phyloP scores from a whole-genome alignment of 805 yeast species.

The Aciculoconidium aculeatum region DNA sequence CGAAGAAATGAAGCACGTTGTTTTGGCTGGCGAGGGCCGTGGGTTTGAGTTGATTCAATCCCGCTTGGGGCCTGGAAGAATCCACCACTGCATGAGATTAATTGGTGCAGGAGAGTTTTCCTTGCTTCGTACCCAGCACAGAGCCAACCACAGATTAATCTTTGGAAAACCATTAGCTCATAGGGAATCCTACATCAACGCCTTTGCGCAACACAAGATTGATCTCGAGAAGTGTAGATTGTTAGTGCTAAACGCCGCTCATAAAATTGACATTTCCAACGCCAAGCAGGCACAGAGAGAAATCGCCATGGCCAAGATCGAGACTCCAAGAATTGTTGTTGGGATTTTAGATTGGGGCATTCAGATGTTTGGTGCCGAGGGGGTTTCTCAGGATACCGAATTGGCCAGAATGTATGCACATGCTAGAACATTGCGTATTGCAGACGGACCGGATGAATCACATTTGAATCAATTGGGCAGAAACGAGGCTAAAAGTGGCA shows the following conservation, averaged over 20 bases:
- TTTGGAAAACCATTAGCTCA: slow-evolving; percentile 46
- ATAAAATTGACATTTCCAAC: slow-evolving; percentile 47
- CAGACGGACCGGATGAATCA: slow-evolving; percentile 69
- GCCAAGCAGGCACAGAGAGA: slow-evolving; percentile 52
- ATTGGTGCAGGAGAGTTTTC: slow-evolving; percentile 59
- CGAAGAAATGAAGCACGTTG: slow-evolving; percentile 35
- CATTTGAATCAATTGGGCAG: slow-evolving; percentile 54
- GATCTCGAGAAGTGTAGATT: slow-evolving; percentile 50
- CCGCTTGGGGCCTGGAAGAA: slow-evolving; percentile 63
- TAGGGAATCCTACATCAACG: slow-evolving; percentile 45
- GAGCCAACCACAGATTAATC: slow-evolving; percentile 49
- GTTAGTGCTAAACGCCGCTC: slow-evolving; percentile 56
- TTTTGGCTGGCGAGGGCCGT: slow-evolving; percentile 42
- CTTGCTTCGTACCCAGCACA: slow-evolving; percentile 38
- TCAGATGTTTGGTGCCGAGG: slow-evolving; percentile 62
- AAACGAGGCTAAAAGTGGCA: slow-evolving; percentile 34
- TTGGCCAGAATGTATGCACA: slow-evolving; percentile 48
- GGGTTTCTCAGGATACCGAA: slow-evolving; percentile 56
- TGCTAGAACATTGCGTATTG: slow-evolving; percentile 53
- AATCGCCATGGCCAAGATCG: slow-evolving; percentile 59
- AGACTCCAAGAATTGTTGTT: slow-evolving; percentile 50
- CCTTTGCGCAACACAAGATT: slow-evolving; percentile 48
- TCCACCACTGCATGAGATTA: slow-evolving; percentile 64
- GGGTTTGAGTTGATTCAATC: slow-evolving; percentile 63
- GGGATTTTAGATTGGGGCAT: slow-evolving; percentile 55